Conservation (phyloP, 23 red algal species). For the Chondrus crispus region DNA sequence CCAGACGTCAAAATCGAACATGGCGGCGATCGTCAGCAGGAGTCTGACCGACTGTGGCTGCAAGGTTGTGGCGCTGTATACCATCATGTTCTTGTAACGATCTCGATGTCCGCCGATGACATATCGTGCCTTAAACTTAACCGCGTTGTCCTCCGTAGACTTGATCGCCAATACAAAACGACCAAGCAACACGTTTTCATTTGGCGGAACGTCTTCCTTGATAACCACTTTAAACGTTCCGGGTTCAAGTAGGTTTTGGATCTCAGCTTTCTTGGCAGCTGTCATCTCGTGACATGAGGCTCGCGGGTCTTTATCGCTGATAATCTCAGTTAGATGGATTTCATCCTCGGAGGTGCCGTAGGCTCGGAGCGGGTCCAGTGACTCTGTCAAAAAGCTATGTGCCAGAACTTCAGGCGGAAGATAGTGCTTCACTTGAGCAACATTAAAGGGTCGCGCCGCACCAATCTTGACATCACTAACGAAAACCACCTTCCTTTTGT, state of each 20-base stretch:
- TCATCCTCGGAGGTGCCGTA: not conserved
- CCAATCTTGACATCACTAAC: not conserved
- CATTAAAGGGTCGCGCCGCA: not conserved
- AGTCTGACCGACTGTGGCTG: not conserved
- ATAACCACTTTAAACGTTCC: not conserved
- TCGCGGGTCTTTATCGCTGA: not conserved
- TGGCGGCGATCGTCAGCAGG: not conserved
- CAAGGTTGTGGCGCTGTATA: not conserved
- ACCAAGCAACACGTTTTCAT: not conserved
- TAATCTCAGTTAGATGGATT: not conserved
- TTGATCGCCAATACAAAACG: constrained; percentile 4
- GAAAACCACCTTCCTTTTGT: not conserved
- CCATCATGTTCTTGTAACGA: not conserved
- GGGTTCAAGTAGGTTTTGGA: not conserved
- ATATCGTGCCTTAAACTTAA: constrained; percentile 6
- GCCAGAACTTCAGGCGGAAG: not conserved
- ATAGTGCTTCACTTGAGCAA: not conserved
- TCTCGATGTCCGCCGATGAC: not conserved
- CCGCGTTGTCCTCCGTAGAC: not conserved
- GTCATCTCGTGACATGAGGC: not conserved
- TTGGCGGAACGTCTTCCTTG: not conserved
- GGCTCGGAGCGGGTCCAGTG: not conserved
- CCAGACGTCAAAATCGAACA: not conserved
- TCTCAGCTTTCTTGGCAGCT: not conserved
- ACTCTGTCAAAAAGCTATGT: not conserved